Percentiles rank a stretch among this genome's conserved stretches.
These are phyloP conservation scores for Phytophthora multivora DNA, from an alignment of 352 stramenopile genomes.

Conservation along the genomic window DNA sequence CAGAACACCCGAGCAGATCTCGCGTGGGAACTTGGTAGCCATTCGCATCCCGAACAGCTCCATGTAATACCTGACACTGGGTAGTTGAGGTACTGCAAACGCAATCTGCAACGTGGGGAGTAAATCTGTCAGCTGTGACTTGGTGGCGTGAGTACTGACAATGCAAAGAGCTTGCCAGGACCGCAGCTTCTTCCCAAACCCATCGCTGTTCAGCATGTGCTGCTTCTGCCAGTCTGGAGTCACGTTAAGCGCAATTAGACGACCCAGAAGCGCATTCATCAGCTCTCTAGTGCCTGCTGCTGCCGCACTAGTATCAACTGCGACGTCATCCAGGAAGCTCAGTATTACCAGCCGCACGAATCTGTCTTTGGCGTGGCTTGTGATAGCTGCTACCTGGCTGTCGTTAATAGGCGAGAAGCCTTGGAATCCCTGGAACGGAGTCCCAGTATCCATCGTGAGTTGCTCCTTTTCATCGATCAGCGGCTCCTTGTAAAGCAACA, in stretches of 20 bases:
- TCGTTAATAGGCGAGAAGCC: conserved; percentile 10
- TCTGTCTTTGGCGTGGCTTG: conserved; percentile 47
- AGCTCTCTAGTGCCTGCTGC: conserved; percentile 28
- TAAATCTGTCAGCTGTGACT: conserved; percentile 25
- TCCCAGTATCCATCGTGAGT: conserved; percentile 23
- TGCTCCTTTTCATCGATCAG: conserved; percentile 73
- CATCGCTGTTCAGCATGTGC: conserved; percentile 87
- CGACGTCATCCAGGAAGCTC: conserved; percentile 65
- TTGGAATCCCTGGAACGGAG: conserved; percentile 33
- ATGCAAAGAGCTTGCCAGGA: conserved; percentile 84
- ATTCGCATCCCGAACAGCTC: conserved; percentile 84
- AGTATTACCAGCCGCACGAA: conserved; percentile 78
- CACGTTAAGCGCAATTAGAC: conserved; percentile 57
- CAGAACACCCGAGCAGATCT: conserved; percentile 45
- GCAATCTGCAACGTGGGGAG: conserved; percentile 48
- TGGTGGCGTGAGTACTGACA: conserved; percentile 54
- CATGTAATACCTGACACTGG: conserved; percentile 80
- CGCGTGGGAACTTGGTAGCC: conserved; percentile 48
- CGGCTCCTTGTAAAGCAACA: conserved; percentile 82
- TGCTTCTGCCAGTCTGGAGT: conserved; percentile 72
- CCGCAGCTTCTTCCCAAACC: conserved; percentile 76
- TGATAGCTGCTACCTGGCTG: conserved; percentile 30
- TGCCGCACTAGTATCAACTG: conserved; percentile 28
- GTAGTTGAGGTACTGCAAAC: conserved; percentile 66
- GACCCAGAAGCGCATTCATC: conserved; percentile 42